Evolutionary conservation across 2,329 filamentous ascomycete species (phyloP), one percentile per base, ranked within the genome.

Genomic region (Clonostachys solani): DNA sequence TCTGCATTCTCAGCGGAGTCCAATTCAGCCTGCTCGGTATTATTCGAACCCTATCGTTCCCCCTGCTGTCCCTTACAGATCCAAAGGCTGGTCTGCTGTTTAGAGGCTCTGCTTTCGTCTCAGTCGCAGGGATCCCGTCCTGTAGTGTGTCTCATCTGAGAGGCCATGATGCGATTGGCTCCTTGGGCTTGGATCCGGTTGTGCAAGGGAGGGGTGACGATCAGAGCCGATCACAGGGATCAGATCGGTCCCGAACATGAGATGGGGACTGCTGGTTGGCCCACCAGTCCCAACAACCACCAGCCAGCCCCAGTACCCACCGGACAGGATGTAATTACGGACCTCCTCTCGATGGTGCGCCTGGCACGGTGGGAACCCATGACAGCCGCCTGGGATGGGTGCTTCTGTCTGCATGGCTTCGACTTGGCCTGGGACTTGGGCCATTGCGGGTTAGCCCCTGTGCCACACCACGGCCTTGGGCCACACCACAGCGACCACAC

Each of bases 151-250:
- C 33, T 43, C 46, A 46, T 15, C 37, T 43, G 17, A 12, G 41
- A 43, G 36, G 42, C 23, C 41, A 35, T 35, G 36, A 44, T 48
- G 46, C 46, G 46, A 48, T 48, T 48, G 46, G 46, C 42, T 45
- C 18, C 17, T 33, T 33, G 16, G 29, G 23, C 23, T 12, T 13
- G 35, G 42, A 36, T 23, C 16, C 42, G 18, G 35, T 8, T 13
- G 46, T 44, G 35, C 34, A 33, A 44, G 46, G 42, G 46, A 41
- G 42, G 34, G 13, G 41, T 38, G 15, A 35, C 37, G 46, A 44
- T 29, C 23, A 29, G 23, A 29, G 23, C 23, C 46, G 46, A 48
- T 48, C 46, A 40, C 46, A 44, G 42, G 46, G 34, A 42, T 44
- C 16, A 44, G 46, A 48, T 48, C 46, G 42, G 46, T 44, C 46